Evolutionary conservation across 2,329 filamentous ascomycete genomes (phyloP).

Genomic region (Hypoxylon sp.): DNA sequence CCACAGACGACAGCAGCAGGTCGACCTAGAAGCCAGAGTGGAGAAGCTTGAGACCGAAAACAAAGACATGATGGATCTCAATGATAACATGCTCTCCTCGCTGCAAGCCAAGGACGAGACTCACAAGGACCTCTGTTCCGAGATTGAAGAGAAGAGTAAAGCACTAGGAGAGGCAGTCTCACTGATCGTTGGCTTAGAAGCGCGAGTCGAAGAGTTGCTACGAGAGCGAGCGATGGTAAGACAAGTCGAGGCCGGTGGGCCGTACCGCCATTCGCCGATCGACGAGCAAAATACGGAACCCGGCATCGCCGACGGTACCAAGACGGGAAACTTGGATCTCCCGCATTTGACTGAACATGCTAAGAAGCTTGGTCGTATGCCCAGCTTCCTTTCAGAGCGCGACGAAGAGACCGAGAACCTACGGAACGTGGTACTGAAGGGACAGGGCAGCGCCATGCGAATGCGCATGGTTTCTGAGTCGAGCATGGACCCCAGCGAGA

Average conservation of each 20-base stretch:
- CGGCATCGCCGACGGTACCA: constrained; percentile 35
- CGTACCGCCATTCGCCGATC: constrained; percentile 46
- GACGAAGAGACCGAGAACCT: constrained; percentile 68
- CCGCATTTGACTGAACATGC: constrained; percentile 43
- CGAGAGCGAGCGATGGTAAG: constrained; percentile 62
- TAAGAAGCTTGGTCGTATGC: constrained; percentile 62
- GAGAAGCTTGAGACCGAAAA: constrained; percentile 62
- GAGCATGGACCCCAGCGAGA: constrained; percentile 47
- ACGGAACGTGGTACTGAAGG: constrained; percentile 64
- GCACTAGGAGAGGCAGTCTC: constrained; percentile 74
- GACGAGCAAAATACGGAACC: constrained; percentile 41
- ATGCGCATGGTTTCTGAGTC: constrained; percentile 57
- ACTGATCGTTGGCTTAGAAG: constrained; percentile 72
- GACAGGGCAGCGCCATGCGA: constrained; percentile 57
- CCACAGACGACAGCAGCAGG: constrained; percentile 71
- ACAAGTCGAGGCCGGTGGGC: constrained; percentile 55
- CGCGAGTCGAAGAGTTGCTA: constrained; percentile 61
- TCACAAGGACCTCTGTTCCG: constrained; percentile 64
- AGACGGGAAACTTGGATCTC: constrained; percentile 23
- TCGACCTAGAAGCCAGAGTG: constrained; percentile 64
- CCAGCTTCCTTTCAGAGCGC: constrained; percentile 69
- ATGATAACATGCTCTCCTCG: constrained; percentile 65
- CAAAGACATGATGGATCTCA: constrained; percentile 64
- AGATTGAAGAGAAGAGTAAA: constrained; percentile 73
- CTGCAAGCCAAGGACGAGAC: constrained; percentile 66